Evolutionary conservation across 2,329 filamentous ascomycete genomes (phyloP).

Genomic region (Hortaea werneckii): DNA sequence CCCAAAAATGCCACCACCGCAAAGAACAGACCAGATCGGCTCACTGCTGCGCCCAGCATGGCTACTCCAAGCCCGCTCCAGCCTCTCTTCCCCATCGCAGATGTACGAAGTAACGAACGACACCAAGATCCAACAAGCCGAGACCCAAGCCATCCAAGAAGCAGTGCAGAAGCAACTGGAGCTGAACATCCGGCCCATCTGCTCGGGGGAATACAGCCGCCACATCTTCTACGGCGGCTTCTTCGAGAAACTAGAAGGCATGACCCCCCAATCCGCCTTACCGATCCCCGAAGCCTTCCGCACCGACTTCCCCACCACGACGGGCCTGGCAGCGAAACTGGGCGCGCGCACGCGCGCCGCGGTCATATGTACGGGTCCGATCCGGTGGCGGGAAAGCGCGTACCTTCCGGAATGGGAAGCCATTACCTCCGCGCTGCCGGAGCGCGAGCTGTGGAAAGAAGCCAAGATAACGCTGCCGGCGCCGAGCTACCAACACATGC

Average conservation of each 20-base stretch:
- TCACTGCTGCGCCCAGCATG: slow-evolving; percentile 55
- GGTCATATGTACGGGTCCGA: slow-evolving; percentile 13
- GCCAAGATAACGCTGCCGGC: slow-evolving; percentile 19
- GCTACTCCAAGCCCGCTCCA: slow-evolving; percentile 47
- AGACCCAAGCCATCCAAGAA: slow-evolving; percentile 54
- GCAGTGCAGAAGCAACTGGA: slow-evolving; percentile 54
- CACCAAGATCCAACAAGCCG: slow-evolving; percentile 45
- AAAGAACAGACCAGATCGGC: slow-evolving; percentile 61
- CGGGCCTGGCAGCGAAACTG: slow-evolving; percentile 7
- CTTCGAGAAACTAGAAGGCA: slow-evolving; percentile 15
- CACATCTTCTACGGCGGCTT: slow-evolving; percentile 20
- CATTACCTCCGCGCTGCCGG: slow-evolving; percentile 7
- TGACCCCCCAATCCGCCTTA: slow-evolving; percentile 7
- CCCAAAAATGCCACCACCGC: slow-evolving; percentile 38
- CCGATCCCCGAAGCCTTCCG: slow-evolving; percentile 14
- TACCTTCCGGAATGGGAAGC: slow-evolving; percentile 17
- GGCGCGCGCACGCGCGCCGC: slow-evolving; percentile 12
- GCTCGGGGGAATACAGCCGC: slow-evolving; percentile 54
- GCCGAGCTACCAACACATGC: slow-evolving; percentile 21
- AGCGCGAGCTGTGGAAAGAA: slow-evolving; percentile 9
- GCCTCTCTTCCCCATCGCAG: slow-evolving; percentile 4
- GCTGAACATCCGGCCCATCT: slow-evolving; percentile 51
- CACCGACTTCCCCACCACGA: slow-evolving; percentile 15
- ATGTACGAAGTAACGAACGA: slow-evolving; percentile 10
- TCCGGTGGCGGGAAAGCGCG: slow-evolving; percentile 12